Evolutionary conservation across 148 eudicot species (phyloP), one percentile per base, ranked within the genome.

Genomic region (Pharnaceum exiguum): DNA sequence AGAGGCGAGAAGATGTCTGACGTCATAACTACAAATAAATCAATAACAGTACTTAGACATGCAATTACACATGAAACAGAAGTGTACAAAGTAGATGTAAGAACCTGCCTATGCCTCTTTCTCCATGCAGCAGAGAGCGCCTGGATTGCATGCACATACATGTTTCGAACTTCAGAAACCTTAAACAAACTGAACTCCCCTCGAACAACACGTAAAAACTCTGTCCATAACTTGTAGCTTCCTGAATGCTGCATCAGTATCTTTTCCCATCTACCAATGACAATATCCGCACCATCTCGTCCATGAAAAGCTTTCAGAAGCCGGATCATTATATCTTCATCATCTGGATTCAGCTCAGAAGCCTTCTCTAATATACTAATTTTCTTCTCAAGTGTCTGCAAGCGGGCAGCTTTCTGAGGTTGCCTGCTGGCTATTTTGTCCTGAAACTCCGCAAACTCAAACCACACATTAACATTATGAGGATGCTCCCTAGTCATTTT

Each of bases 281-380:
- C 60, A 66, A 77, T 62, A 70, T 89, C 91, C 15, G 69, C 65
- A 67, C 79, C 74, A 64, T 89, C 96, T 66, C 90, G 81, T 25
- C 61, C 77, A 39, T 71, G 91, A 71, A 89, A 89, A 63, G 99
- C 80, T 51, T 78, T 82, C 72, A 89, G 57, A 65, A 94, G 89
- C 67, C 58, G 60, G 28, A 89, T 73, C 54, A 89, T 50, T 59
- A 94, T 65, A 43, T 94, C 89, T 75, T 89, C 99, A 61, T 82
- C 84, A 30, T 86, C 90, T 2, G 87, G 84, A 67, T 89, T 94
- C 44, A 89, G 79, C 73, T 94, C 95, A 55, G 59, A 52, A 25
- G 99, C 99, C 77, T 94, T 94, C 75, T 94, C 96, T 73, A 94
- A 71, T 68, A 94, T 86, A 70, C 99, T 94, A 60, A 94, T 86